Evolutionary conservation across 1,284 basidiomycete genomes (phyloP).

Genomic region (Boletus albobrunnescens): DNA sequence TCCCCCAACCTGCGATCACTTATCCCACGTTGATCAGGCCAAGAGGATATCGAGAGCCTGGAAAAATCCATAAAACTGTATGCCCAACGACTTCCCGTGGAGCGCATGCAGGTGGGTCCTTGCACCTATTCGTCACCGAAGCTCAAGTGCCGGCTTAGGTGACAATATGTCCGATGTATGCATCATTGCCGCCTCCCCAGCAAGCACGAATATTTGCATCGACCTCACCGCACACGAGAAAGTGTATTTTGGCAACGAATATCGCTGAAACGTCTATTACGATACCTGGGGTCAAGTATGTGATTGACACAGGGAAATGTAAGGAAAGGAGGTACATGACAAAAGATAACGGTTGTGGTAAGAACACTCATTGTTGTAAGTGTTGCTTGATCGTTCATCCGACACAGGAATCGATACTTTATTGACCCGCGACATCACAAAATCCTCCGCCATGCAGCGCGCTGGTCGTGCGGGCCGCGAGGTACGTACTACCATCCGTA

Average conservation of each 20-base stretch:
- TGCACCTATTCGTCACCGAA: not conserved
- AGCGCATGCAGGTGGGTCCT: conserved; percentile 46
- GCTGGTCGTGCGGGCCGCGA: conserved; percentile 91
- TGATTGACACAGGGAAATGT: conserved; percentile 92
- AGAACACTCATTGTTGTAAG: conserved; percentile 8
- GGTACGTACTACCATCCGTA: conserved; percentile 37
- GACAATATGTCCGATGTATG: conserved; percentile 77
- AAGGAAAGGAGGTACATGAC: conserved; percentile 91
- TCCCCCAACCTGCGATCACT: not conserved
- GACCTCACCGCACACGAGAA: conserved; percentile 70
- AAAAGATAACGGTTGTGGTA: conserved; percentile 62
- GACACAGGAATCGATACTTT: conserved; percentile 82
- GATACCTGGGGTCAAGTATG: conserved; percentile 92
- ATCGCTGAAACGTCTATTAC: conserved; percentile 99
- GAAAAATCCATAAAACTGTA: conserved; percentile 68
- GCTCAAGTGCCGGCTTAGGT: conserved; percentile 45
- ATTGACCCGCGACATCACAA: conserved; percentile 79
- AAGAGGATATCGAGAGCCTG: conserved; percentile 94
- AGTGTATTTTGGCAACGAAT: conserved; percentile 92
- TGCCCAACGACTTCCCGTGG: conserved; percentile 59
- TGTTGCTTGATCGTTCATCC: conserved; percentile 1
- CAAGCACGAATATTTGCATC: conserved; percentile 78
- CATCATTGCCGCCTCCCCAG: conserved; percentile 73
- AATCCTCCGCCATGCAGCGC: conserved; percentile 83
- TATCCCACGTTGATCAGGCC: conserved; percentile 46